A percentile compares a stretch with the other conserved stretches of the same genome.
These are phyloP conservation scores for Pleoardoris graminearum DNA, from an alignment of 2,329 filamentous ascomycete genomes.

Conservation along the genomic window DNA sequence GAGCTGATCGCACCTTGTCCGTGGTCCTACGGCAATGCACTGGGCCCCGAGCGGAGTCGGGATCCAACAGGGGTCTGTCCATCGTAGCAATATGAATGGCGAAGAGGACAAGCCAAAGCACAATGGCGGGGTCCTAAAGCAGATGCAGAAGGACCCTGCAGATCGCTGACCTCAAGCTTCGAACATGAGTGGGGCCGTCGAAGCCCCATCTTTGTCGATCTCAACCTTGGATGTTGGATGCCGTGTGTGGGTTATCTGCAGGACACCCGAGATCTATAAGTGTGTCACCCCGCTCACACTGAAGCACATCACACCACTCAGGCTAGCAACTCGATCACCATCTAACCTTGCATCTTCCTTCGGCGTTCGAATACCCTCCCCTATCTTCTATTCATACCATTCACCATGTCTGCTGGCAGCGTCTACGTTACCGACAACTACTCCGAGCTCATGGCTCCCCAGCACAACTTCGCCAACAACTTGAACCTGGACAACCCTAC, in stretches of 20 bases:
- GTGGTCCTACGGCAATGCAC: too few relatives aligned
- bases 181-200: slow-evolving; percentile 21
- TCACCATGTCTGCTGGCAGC: slow-evolving; percentile 17
- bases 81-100: too few relatives aligned
- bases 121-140: background rate
- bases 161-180: slow-evolving; percentile 31
- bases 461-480: slow-evolving; percentile 50
- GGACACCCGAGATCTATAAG: slow-evolving; percentile 26
- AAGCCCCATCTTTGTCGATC: slow-evolving; percentile 29
- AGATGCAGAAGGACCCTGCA: slow-evolving; percentile 37
- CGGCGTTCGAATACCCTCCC: background rate
- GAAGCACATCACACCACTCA: background rate
- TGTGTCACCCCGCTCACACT: slow-evolving; percentile 18
- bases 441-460: slow-evolving; percentile 47
- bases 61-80: too few relatives aligned
- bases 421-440: slow-evolving; percentile 47
- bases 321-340: background rate
- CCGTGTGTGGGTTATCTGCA: too few relatives aligned
- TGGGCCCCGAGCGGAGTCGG: too few relatives aligned
- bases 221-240: slow-evolving; percentile 18
- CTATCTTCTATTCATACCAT: slow-evolving; percentile 16
- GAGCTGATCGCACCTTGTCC: too few relatives aligned
- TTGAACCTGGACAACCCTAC: slow-evolving; percentile 48
- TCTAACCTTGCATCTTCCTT: background rate
- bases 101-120: background rate